phyloP scores from a whole-genome alignment of 768 basidiomycete genomes.

The Lactifluus volemus region DNA sequence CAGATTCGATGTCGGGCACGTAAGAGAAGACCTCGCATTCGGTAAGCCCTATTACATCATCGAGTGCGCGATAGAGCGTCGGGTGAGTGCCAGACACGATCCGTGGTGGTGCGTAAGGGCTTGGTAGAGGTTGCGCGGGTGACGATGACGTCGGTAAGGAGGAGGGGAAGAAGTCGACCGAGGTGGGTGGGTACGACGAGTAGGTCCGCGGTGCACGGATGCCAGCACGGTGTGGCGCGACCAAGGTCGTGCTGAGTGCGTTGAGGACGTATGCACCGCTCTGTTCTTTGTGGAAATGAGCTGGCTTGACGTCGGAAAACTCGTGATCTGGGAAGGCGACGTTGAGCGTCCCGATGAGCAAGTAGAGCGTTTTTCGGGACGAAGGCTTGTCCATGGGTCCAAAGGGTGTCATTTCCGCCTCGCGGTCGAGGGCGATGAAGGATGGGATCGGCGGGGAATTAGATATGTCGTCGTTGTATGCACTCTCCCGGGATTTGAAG shows the following conservation, averaged over 20 bases:
- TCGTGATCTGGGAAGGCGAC: slow-evolving; percentile 97
- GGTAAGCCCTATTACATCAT: slow-evolving; percentile 80
- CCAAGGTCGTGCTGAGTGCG: slow-evolving; percentile 74
- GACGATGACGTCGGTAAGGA: slow-evolving; percentile 64
- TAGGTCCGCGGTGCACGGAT: slow-evolving; percentile 69
- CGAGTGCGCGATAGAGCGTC: slow-evolving; percentile 75
- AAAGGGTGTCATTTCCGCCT: slow-evolving; percentile 78
- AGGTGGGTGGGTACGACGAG: slow-evolving; percentile 75
- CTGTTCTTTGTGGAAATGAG: slow-evolving; percentile 79
- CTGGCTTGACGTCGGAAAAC: slow-evolving; percentile 86
- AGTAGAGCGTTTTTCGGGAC: slow-evolving; percentile 87
- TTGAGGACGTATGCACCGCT: slow-evolving; percentile 71
- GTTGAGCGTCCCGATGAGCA: slow-evolving; percentile 94
- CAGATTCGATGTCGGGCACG: slow-evolving; percentile 84
- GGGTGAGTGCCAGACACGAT: slow-evolving; percentile 83
- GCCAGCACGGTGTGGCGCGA: slow-evolving; percentile 61
- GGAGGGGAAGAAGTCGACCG: slow-evolving; percentile 67
- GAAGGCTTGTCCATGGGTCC: slow-evolving; percentile 81
- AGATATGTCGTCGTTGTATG: slow-evolving; percentile 73
- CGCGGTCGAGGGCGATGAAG: slow-evolving; percentile 61
- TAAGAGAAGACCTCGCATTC: slow-evolving; percentile 97
- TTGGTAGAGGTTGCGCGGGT: slow-evolving; percentile 50
- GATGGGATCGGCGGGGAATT: slow-evolving; percentile 80
- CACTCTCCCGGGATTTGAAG: slow-evolving; percentile 84
- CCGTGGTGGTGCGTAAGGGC: slow-evolving; percentile 62